These are phyloP conservation scores for Penicillium malachiteum DNA, from an alignment of 495 filamentous ascomycete species.

Conservation along the genomic window DNA sequence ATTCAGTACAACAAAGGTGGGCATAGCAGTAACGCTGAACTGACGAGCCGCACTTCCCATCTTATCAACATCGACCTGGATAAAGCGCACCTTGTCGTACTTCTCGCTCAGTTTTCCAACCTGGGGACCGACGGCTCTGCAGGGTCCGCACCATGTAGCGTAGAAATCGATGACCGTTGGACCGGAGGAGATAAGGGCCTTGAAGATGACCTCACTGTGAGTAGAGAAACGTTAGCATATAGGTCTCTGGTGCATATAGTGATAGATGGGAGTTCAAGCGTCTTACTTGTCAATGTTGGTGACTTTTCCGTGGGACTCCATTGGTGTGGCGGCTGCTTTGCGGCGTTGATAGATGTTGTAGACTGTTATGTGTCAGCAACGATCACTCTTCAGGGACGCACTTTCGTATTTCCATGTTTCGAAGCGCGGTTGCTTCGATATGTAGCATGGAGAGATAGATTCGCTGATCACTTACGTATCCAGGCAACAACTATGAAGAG, in stretches of 20 bases:
- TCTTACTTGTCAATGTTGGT: slow-evolving; percentile 31
- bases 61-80: slow-evolving; percentile 86
- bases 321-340: slow-evolving; percentile 13
- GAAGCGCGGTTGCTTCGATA: not conserved
- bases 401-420: not conserved
- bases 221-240: slow-evolving; percentile 7
- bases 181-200: slow-evolving; percentile 26
- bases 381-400: too few relatives aligned
- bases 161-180: slow-evolving; percentile 30
- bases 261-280: not conserved
- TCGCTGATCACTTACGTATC: slow-evolving; percentile 15
- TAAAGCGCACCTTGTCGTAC: slow-evolving; percentile 62
- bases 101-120: slow-evolving; percentile 33
- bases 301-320: slow-evolving; percentile 29
- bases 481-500: slow-evolving; percentile 21
- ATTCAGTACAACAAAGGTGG: slow-evolving; percentile 81
- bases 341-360: slow-evolving; percentile 19
- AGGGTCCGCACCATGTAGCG: slow-evolving; percentile 32
- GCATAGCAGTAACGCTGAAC: slow-evolving; percentile 82
- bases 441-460: not conserved
- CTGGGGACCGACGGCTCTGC: slow-evolving; percentile 26
- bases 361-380: slow-evolving; percentile 17
- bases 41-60: slow-evolving; percentile 68
- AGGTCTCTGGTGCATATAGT: too few relatives aligned
- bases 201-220: slow-evolving; percentile 31